Evolutionary conservation across 345 rosid genomes (phyloP), one percentile per base, ranked within the genome.

Genomic region (Noccaea caerulescens): DNA sequence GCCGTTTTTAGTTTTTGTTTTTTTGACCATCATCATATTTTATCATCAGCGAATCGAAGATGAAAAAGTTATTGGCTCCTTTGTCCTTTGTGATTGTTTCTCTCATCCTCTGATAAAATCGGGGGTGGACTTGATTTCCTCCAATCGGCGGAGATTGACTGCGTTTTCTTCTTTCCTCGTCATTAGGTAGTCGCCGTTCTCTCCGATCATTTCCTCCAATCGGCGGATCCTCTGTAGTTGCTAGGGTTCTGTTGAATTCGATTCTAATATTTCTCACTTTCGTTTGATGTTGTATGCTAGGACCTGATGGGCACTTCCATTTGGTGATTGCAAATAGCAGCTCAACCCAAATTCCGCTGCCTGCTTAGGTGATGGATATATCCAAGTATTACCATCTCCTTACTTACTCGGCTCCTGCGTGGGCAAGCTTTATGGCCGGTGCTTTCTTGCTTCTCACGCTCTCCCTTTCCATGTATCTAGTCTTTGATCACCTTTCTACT

Each of bases 401-500:
- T 70, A 46, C 75, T 18, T 86, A 85, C 79, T 71, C 83, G 25
- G 77, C 91, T 66, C 95, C 91, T 25, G 50, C 84, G 32, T 95
- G 99, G 99, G 87, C 88, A 52, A 82, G 83, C 74, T 64, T 83
- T 33, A 73, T 85, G 59, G 90, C 96, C 4, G 87, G 86, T 32
- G 84, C 79, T 4, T 77, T 95, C 73, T 71, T 88, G 74, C 47
- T 87, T 38, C 9, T 86, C 12, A 53, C 91, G 11, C 88, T 95
- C 51, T 80, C 80, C 52, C 86, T 87, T 46, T 95, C 99, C 10
- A 59, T 90, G 76, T 95, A 79, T 80, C 92, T 95, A n/a, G 60
- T 92, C 62, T 88, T 90, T 59, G 98, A 95, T 77, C 99, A 95
- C 80, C 91, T 95, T 10, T 87, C 96, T 45, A 87, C 97, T 2